Evolutionary conservation across 805 yeast genomes (phyloP), one percentile per base, ranked within the genome.

Genomic region (Candida sphagnicola): DNA sequence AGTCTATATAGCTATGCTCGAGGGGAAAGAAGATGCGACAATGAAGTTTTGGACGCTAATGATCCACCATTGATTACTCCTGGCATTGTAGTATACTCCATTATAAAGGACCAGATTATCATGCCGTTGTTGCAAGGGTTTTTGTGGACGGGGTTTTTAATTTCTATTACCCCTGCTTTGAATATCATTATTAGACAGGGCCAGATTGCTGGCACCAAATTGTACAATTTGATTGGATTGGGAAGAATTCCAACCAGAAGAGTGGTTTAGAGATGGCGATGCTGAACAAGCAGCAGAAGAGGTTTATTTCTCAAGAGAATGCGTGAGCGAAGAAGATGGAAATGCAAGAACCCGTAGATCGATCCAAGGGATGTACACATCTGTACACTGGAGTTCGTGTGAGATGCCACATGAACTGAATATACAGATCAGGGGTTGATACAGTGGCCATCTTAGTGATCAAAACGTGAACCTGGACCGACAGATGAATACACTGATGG

Each of bases 81-180:
- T 0, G 49, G 61, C 1, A 57, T 72, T 1, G 73, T 78, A 11
- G 43, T 65, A 2, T 72, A 72, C 48, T 80, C 78, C 1, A 55
- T 78, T 2, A 30, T 74, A 8, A 70, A 71, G 44, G 81, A 77
- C 49, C 74, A 76, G 36, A 45, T 78, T 3, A 8, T 77, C 16
- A 67, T 77, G 72, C 82, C 83, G 3, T 57, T 78, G 18, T 15
- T 77, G 13, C 82, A 75, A 46, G 80, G 81, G 14, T 59, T 75
- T 31, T 26, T 70, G 13, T 75, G 71, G 70, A 51, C 75, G 2
- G 65, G 69, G 2, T 42, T 66, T 2, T 48, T 75, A 15, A 53
- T 76, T 1, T 41, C 60, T 8, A 42, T 62, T 15, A 51, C 56
- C 36, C 78, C 79, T 1, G 37, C 66, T 34, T 41, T 70, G 40